phyloP scores from a whole-genome alignment of 305 asterid genomes.

The Fraxinus dipetala region DNA sequence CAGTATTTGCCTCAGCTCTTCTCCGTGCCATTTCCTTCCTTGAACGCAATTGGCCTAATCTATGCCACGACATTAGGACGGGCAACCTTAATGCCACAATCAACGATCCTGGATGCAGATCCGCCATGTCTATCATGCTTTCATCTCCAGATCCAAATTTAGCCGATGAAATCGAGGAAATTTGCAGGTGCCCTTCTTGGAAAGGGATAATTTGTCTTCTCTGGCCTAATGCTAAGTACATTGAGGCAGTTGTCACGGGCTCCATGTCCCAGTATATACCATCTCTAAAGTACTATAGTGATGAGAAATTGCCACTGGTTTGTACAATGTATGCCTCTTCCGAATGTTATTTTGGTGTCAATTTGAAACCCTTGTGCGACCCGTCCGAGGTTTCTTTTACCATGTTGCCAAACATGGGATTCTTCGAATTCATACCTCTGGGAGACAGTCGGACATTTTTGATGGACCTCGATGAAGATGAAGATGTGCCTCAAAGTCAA shows the following conservation, averaged over 20 bases:
- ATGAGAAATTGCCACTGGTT: slow-evolving; percentile 55
- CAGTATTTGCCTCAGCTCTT: slow-evolving; percentile 74
- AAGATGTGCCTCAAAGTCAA: slow-evolving; percentile 32
- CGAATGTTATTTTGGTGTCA: slow-evolving; percentile 72
- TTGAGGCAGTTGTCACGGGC: slow-evolving; percentile 80
- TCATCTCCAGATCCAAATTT: slow-evolving; percentile 39
- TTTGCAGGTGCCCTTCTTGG: slow-evolving; percentile 56
- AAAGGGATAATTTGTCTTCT: slow-evolving; percentile 56
- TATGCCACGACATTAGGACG: slow-evolving; percentile 54
- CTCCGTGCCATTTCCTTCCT: slow-evolving; percentile 71
- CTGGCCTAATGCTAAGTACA: slow-evolving; percentile 72
- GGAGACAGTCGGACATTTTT: slow-evolving; percentile 48
- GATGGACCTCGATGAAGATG: slow-evolving; percentile 51
- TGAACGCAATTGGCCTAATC: slow-evolving; percentile 54
- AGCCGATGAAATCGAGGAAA: slow-evolving; percentile 51
- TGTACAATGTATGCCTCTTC: slow-evolving; percentile 76
- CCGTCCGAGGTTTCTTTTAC: slow-evolving; percentile 65
- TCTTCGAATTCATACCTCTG: slow-evolving; percentile 65
- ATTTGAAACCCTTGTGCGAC: slow-evolving; percentile 53
- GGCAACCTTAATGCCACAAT: slow-evolving; percentile 40
- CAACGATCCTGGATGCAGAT: slow-evolving; percentile 41
- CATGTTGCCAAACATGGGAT: slow-evolving; percentile 68
- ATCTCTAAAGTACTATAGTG: slow-evolving; percentile 54
- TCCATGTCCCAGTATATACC: slow-evolving; percentile 83
- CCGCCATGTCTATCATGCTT: slow-evolving; percentile 38